These are phyloP conservation scores for Jackrogersella minutella DNA, from an alignment of 495 filamentous ascomycete genomes.

Conservation along the genomic window DNA sequence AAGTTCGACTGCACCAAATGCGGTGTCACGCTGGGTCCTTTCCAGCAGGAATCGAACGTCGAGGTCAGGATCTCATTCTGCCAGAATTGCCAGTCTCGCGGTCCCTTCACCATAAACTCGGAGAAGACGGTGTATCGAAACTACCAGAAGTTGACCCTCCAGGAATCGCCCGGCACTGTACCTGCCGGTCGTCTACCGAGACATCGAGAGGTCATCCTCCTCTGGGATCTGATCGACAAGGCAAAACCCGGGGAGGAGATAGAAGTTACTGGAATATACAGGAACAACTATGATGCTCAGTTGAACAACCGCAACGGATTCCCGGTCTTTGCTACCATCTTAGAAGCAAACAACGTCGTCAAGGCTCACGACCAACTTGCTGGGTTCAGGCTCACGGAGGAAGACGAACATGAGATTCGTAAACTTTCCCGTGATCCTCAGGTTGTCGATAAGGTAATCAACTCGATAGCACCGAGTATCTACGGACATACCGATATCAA, in stretches of 20 bases:
- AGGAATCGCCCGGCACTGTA: constrained; percentile 97
- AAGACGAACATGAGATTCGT: constrained; percentile 93
- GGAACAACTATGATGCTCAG: constrained; percentile 97
- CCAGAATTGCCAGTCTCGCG: constrained; percentile 95
- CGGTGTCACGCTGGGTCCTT: constrained; percentile 88
- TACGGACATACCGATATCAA: constrained; percentile 98
- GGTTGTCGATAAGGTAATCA: constrained; percentile 93
- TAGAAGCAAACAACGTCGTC: constrained; percentile 96
- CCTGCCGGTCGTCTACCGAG: constrained; percentile 95
- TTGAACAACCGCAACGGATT: constrained; percentile 99
- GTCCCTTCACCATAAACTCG: constrained; percentile 94
- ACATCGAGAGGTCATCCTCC: constrained; percentile 92
- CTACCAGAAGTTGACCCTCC: constrained; percentile 96
- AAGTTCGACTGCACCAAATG: constrained; percentile 98
- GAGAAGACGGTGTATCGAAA: constrained; percentile 99
- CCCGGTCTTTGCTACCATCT: constrained; percentile 96
- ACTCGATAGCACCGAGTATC: constrained; percentile 95
- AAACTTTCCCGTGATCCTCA: constrained; percentile 85
- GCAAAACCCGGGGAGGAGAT: constrained; percentile 98
- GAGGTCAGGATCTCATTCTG: constrained; percentile 98
- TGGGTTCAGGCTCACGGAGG: constrained; percentile 93
- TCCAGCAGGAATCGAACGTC: constrained; percentile 94
- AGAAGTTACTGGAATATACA: constrained; percentile 95
- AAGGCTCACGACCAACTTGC: constrained; percentile 98
- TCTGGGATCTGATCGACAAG: constrained; percentile 96